A percentile compares a stretch with the other conserved stretches of the same genome.
Evolutionary conservation across 768 basidiomycete genomes (phyloP).

Genomic region (Leucosporidium creatinivorum): DNA sequence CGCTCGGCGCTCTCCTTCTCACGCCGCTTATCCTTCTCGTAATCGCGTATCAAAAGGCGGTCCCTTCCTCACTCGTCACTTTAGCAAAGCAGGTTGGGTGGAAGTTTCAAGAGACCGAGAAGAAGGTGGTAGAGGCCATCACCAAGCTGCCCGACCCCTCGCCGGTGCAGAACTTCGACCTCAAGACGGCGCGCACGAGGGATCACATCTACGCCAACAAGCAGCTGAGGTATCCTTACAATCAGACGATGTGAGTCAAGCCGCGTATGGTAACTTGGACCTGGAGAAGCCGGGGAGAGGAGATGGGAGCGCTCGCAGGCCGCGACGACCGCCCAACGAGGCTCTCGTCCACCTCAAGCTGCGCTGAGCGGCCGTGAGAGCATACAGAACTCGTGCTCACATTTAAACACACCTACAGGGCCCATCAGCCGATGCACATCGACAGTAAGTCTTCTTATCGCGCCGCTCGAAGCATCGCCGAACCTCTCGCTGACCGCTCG

Average conservation of each 20-base stretch:
- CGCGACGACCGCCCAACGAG: background rate
- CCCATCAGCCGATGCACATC: conserved; percentile 44
- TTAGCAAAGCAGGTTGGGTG: background rate
- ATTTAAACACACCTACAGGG: conserved; percentile 36
- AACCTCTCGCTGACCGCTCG: background rate
- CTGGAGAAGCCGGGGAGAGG: too few species aligned
- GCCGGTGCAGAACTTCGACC: conserved; percentile 29
- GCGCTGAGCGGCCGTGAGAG: too few species aligned
- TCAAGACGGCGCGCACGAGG: conserved; percentile 31
- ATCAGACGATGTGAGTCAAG: too few species aligned
- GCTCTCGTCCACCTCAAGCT: too few species aligned
- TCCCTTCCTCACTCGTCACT: background rate
- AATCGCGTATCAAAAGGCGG: background rate
- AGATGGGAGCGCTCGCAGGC: too few species aligned
- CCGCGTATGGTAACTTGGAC: too few species aligned
- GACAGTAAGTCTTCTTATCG: conserved; percentile 21
- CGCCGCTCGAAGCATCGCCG: too few species aligned
- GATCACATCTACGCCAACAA: conserved; percentile 37
- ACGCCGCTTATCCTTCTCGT: background rate
- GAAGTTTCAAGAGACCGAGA: too few species aligned
- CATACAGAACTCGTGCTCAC: too few species aligned
- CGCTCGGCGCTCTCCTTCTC: background rate
- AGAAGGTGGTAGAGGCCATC: background rate
- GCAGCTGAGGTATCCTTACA: background rate
- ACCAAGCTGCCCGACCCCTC: conserved; percentile 21